Evolutionary conservation across 768 basidiomycete species (phyloP).

Genomic region (Suillus fuscotomentosus): DNA sequence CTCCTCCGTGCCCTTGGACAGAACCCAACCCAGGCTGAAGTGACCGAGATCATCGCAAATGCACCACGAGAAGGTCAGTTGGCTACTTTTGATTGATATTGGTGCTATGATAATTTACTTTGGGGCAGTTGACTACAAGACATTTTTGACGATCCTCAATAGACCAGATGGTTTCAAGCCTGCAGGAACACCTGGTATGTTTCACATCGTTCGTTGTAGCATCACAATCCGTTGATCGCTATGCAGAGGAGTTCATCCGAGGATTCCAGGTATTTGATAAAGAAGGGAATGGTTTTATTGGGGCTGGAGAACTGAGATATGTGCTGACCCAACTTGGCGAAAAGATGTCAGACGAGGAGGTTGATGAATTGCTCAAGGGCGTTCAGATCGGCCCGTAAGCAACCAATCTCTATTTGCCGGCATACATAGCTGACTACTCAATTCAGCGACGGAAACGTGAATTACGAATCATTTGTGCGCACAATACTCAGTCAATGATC

Average conservation of each 20-base stretch:
- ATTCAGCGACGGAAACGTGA: slow-evolving; percentile 89
- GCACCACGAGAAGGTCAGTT: slow-evolving; percentile 75
- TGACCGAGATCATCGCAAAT: slow-evolving; percentile 70
- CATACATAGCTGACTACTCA: neutral
- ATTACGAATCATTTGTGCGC: slow-evolving; percentile 96
- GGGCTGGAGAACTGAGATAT: slow-evolving; percentile 66
- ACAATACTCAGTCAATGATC: slow-evolving; percentile 85
- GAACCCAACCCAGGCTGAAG: slow-evolving; percentile 99
- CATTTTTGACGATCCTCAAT: slow-evolving; percentile 89
- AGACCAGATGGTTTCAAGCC: slow-evolving; percentile 97
- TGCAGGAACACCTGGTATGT: slow-evolving; percentile 87
- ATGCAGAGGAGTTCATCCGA: slow-evolving; percentile 96
- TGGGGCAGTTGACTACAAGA: slow-evolving; percentile 81
- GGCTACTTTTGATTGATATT: neutral
- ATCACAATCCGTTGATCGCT: neutral
- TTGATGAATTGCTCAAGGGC: slow-evolving; percentile 95
- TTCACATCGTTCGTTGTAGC: neutral
- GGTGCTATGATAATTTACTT: neutral
- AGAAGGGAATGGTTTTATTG: slow-evolving; percentile 73
- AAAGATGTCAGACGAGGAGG: slow-evolving; percentile 98
- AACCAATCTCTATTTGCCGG: neutral
- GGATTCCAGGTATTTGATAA: slow-evolving; percentile 98
- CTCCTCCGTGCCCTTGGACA: slow-evolving; percentile 92
- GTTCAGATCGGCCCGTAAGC: slow-evolving; percentile 85
- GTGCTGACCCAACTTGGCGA: slow-evolving; percentile 96